Conservation (phyloP, 2,329 filamentous ascomycete genomes). For the Pseudogymnoascus sp. region DNA sequence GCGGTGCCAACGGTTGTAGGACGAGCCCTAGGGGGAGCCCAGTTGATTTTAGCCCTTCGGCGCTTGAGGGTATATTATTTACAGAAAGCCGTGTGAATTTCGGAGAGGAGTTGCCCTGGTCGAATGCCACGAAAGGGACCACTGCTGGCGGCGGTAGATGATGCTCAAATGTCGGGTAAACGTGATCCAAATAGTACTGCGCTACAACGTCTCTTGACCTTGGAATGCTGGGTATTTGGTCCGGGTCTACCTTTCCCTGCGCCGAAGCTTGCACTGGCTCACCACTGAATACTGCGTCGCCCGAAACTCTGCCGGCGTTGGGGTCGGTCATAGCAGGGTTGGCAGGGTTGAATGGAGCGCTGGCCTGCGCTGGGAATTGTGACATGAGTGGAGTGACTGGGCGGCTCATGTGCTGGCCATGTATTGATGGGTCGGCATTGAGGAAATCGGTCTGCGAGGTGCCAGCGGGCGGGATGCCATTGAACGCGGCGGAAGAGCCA, state of each 20-base stretch:
- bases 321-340: conserved; percentile 31
- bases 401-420: conserved; percentile 41
- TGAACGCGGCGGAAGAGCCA: conserved; percentile 62
- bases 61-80: conserved; percentile 82
- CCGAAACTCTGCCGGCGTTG: conserved; percentile 9
- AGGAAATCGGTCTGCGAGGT: conserved; percentile 51
- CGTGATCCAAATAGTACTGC: conserved; percentile 75
- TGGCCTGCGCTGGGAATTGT: conserved; percentile 57
- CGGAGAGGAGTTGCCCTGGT: conserved; percentile 93
- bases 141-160: conserved; percentile 84
- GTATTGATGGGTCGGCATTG: conserved; percentile 43
- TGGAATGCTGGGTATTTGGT: conserved; percentile 89
- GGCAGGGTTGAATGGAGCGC: conserved; percentile 43
- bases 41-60: conserved; percentile 73
- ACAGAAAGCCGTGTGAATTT: conserved; percentile 87
- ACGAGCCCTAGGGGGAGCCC: conserved; percentile 80
- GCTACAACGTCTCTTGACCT: conserved; percentile 74
- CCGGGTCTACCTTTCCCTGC: conserved; percentile 73
- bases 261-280: conserved; percentile 53
- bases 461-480: conserved; percentile 55
- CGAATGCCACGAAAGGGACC: conserved; percentile 84
- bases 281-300: conserved; percentile 31
- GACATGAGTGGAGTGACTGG: conserved; percentile 39
- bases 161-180: conserved; percentile 93
- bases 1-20: conserved; percentile 76